Percentiles rank a stretch among this genome's conserved stretches.
phyloP scores from a whole-genome alignment of 805 yeast genomes.

The Wickerhamiella occidentalis region DNA sequence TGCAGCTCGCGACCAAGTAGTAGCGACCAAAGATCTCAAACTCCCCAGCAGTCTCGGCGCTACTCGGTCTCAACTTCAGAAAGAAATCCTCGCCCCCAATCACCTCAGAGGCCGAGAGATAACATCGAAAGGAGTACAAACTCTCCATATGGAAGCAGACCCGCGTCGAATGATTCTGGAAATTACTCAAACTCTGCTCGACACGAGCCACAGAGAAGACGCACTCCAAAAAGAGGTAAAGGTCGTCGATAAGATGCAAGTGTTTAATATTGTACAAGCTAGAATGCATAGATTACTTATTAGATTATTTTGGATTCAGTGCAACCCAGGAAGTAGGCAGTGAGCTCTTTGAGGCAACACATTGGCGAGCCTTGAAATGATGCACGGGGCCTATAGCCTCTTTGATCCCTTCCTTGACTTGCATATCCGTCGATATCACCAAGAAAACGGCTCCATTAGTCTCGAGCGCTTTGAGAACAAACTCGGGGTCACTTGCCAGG shows the following conservation, averaged over 20 bases:
- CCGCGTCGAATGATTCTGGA: background rate
- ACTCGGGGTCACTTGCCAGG: background rate
- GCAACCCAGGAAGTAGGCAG: background rate
- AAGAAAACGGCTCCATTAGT: background rate
- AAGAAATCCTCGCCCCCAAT: background rate
- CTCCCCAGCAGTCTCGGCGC: background rate
- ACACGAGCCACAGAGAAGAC: no score
- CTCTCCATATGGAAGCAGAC: background rate
- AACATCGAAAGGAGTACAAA: background rate
- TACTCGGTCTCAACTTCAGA: background rate
- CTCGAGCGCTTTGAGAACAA: background rate
- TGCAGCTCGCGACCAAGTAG: no score
- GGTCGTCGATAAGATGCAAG: background rate
- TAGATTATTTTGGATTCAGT: background rate
- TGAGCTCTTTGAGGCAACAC: background rate
- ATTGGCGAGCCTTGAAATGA: background rate
- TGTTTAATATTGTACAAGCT: no score
- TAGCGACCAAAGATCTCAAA: background rate
- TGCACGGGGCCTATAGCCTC: background rate
- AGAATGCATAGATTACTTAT: background rate
- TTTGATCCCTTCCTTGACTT: background rate
- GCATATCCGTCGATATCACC: background rate
- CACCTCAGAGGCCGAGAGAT: background rate
- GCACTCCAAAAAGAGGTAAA: background rate
- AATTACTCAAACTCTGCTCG: no score